Evolutionary conservation across 441 rosid genomes (phyloP).

Genomic region (Corymbia citriodora): DNA sequence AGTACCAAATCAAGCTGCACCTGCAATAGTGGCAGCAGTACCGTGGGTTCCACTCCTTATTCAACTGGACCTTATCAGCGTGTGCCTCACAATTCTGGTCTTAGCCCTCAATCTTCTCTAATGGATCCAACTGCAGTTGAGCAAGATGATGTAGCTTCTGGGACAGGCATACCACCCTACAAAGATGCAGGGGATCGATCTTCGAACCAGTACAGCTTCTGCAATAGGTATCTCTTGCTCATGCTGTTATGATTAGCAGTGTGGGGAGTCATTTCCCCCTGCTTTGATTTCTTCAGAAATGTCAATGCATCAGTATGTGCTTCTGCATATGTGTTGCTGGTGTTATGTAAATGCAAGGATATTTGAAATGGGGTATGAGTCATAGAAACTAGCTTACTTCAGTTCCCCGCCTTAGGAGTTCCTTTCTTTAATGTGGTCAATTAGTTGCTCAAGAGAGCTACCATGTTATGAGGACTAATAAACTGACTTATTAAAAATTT

Average conservation of each 20-base stretch:
- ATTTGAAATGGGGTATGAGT: neutral
- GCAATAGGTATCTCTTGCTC: neutral
- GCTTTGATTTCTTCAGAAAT: neutral
- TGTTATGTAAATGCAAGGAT: neutral
- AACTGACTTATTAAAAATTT: neutral
- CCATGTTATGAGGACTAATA: neutral
- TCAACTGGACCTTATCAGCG: constrained; percentile 45
- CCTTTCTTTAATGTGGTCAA: neutral
- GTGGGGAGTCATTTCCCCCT: neutral
- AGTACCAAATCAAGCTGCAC: constrained; percentile 62
- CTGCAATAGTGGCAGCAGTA: constrained; percentile 48
- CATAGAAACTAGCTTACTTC: neutral
- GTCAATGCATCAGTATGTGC: neutral
- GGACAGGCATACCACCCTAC: constrained; percentile 21
- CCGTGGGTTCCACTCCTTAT: constrained; percentile 53
- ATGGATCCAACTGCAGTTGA: constrained; percentile 38
- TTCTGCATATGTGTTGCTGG: neutral
- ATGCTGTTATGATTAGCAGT: neutral
- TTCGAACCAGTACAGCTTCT: neutral
- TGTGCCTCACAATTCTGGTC: constrained; percentile 37
- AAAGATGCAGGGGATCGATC: neutral
- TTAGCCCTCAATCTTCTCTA: constrained; percentile 34
- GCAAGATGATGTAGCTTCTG: constrained; percentile 31
- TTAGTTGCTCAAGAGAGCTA: neutral
- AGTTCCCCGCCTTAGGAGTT: neutral